These are phyloP conservation scores for Amanita muscaria DNA, from an alignment of 768 basidiomycete species.

Conservation along the genomic window DNA sequence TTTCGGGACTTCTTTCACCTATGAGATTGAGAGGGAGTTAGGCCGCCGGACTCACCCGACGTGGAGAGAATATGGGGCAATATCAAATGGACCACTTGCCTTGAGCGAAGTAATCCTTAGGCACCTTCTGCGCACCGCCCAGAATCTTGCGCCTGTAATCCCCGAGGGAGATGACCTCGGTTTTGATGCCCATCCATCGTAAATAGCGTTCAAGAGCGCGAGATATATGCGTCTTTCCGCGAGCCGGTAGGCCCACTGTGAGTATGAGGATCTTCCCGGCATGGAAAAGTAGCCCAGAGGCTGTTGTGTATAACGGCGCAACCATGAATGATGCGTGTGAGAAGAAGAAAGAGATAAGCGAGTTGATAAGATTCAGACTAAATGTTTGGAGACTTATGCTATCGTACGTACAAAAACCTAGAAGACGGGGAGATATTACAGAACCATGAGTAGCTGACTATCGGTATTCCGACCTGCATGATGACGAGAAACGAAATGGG, in stretches of 20 bases:
- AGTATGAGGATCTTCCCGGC: slow-evolving; percentile 93
- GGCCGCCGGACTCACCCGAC: neutral
- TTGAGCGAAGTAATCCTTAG: slow-evolving; percentile 85
- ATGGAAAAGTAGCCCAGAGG: slow-evolving; percentile 77
- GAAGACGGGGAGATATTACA: no score
- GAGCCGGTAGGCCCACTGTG: slow-evolving; percentile 88
- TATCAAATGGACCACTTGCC: slow-evolving; percentile 34
- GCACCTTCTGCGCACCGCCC: slow-evolving; percentile 81
- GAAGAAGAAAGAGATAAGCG: neutral
- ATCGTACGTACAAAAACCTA: no score
- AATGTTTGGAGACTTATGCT: no score
- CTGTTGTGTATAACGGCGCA: slow-evolving; percentile 93
- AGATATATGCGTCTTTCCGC: slow-evolving; percentile 96
- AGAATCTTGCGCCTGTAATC: slow-evolving; percentile 89
- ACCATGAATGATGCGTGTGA: slow-evolving; percentile 45
- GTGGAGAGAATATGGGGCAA: neutral
- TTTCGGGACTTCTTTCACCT: slow-evolving; percentile 79
- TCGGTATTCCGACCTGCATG: no score
- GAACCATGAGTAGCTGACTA: no score
- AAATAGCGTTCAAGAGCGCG: slow-evolving; percentile 94
- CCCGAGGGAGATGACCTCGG: slow-evolving; percentile 87
- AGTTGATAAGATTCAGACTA: slow-evolving; percentile 6
- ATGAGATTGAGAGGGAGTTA: neutral
- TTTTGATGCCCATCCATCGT: slow-evolving; percentile 97
- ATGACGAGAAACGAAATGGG: no score